Conservation (phyloP, 345 rosid species). For the Gossypioides kirkii region DNA sequence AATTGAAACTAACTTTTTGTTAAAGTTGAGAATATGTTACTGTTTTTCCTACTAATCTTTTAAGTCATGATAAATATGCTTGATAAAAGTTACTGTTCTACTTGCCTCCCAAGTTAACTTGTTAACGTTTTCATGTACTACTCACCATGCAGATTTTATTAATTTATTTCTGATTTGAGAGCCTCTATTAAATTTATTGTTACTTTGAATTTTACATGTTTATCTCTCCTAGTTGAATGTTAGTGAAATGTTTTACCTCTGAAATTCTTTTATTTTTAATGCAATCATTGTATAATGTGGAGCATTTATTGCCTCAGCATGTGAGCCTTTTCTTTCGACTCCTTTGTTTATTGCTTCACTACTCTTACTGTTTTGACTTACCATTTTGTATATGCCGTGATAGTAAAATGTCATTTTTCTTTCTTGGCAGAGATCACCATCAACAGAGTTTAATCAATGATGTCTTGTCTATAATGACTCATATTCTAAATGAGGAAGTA, state of each 20-base stretch:
- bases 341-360: background rate
- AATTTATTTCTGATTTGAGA: background rate
- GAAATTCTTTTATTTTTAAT: slow-evolving; percentile 2
- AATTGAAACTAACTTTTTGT: background rate
- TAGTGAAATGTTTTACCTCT: background rate
- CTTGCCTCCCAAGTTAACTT: background rate
- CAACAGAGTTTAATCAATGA: slow-evolving; percentile 48
- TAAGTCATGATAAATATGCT: background rate
- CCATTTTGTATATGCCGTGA: slow-evolving; percentile 8
- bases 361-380: slow-evolving; percentile 8
- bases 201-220: background rate
- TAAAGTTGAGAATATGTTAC: background rate
- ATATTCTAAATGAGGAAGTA: slow-evolving; percentile 64
- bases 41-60: background rate
- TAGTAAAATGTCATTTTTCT: slow-evolving; percentile 9
- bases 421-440: slow-evolving; percentile 54
- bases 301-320: background rate
- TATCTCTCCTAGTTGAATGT: slow-evolving; percentile 4
- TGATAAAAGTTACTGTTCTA: background rate
- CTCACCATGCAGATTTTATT: background rate
- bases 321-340: background rate
- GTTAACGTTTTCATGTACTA: background rate
- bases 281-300: slow-evolving; percentile 2
- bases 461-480: slow-evolving; percentile 58
- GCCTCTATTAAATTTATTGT: background rate